These are phyloP conservation scores for Claviceps monticola DNA, from an alignment of 2,329 filamentous ascomycete species.

Conservation along the genomic window DNA sequence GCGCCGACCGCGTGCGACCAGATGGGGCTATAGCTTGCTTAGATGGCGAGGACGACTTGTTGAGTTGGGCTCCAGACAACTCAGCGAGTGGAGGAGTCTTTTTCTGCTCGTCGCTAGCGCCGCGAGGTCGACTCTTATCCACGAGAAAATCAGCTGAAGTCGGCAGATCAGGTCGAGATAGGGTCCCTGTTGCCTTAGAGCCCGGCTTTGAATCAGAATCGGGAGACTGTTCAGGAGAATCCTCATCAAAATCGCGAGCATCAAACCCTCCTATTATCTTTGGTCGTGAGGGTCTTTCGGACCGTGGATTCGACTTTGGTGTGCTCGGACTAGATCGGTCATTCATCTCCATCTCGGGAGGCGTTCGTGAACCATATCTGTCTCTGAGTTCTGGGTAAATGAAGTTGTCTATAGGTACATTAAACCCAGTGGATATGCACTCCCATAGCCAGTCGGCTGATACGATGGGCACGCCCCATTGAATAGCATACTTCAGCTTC, in stretches of 20 bases:
- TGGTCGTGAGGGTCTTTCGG: conserved; percentile 8
- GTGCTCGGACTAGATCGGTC: background rate
- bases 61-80: conserved; percentile 25
- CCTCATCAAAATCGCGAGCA: conserved; percentile 24
- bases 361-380: conserved; percentile 8
- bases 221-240: conserved; percentile 11
- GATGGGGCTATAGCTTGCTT: conserved; percentile 12
- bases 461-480: conserved; percentile 71
- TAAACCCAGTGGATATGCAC: conserved; percentile 48
- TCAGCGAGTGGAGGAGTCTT: conserved; percentile 25
- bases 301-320: background rate
- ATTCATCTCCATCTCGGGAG: conserved; percentile 6
- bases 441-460: conserved; percentile 73
- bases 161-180: conserved; percentile 11
- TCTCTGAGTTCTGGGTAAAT: conserved; percentile 33
- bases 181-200: background rate
- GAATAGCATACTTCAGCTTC: conserved; percentile 64
- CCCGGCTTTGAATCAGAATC: background rate
- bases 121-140: conserved; percentile 23
- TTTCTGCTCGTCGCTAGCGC: conserved; percentile 14
- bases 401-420: conserved; percentile 30
- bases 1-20: conserved; percentile 26
- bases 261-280: conserved; percentile 20
- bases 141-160: conserved; percentile 27
- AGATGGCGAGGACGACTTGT: conserved; percentile 24